Conservation (phyloP, 768 basidiomycete species). For the Strobilomyces dryophilus region DNA sequence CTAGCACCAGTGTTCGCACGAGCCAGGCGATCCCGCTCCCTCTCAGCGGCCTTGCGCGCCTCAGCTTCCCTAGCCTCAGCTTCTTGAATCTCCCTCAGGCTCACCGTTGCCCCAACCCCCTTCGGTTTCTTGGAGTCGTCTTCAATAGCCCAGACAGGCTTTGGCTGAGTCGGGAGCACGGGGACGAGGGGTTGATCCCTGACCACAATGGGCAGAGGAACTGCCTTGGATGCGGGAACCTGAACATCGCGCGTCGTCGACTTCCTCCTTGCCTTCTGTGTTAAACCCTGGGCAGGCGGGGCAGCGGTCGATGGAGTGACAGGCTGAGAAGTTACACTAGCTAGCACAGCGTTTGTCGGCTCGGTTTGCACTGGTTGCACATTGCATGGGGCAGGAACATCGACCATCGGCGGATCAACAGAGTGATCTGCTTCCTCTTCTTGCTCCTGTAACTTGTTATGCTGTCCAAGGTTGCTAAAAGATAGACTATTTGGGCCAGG, state of each 20-base stretch:
- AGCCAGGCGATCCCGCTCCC: conserved; percentile 61
- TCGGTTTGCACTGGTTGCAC: conserved; percentile 14
- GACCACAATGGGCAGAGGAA: conserved; percentile 2
- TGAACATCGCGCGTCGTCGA: conserved; percentile 25
- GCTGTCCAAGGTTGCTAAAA: conserved; percentile 54
- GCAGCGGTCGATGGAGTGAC: conserved; percentile 9
- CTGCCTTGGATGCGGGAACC: conserved; percentile 17
- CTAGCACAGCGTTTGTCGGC: conserved; percentile 6
- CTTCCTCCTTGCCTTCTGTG: conserved; percentile 27
- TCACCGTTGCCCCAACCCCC: conserved; percentile 44
- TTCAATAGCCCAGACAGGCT: conserved; percentile 64
- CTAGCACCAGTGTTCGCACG: conserved; percentile 39
- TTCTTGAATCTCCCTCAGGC: conserved; percentile 93
- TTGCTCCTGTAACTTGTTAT: conserved; percentile 49
- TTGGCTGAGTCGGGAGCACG: conserved; percentile 29
- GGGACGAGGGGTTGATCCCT: conserved; percentile 26
- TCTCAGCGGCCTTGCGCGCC: conserved; percentile 68
- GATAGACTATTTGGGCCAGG: conserved; percentile 50
- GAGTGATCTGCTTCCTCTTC: conserved; percentile 22
- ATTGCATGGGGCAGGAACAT: conserved; percentile 15
- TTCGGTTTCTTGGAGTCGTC: conserved; percentile 62
- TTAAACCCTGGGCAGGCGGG: conserved; percentile 14
- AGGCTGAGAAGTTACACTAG: conserved; percentile 2
- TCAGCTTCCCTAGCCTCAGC: conserved; percentile 82
- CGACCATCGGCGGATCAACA: conserved; percentile 17